A percentile compares a stretch with the other conserved stretches of the same genome.
phyloP scores from a whole-genome alignment of 768 basidiomycete genomes.

The Trametes sanguinea region DNA sequence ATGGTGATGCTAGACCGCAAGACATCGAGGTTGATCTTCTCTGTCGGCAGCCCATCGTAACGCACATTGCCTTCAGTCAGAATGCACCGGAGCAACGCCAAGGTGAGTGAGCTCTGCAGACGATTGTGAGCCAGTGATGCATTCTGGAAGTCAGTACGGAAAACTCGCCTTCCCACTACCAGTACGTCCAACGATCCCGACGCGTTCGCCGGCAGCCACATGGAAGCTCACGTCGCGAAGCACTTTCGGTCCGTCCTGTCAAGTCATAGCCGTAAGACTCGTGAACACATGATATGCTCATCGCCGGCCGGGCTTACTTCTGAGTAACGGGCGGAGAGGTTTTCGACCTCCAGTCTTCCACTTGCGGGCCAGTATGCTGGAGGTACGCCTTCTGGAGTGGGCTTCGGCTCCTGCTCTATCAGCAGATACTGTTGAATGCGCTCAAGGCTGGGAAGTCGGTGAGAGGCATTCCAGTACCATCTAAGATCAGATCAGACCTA shows the following conservation, averaged over 20 bases:
- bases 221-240: slow-evolving; percentile 50
- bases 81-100: slow-evolving; percentile 57
- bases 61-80: slow-evolving; percentile 48
- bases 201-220: slow-evolving; percentile 53
- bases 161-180: slow-evolving; percentile 48
- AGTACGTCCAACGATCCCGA: slow-evolving; percentile 55
- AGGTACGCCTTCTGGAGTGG: slow-evolving; percentile 39
- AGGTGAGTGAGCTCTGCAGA: slow-evolving; percentile 45
- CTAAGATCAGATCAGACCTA: background rate
- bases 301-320: slow-evolving; percentile 5
- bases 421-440: slow-evolving; percentile 54
- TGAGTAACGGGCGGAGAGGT: slow-evolving; percentile 51
- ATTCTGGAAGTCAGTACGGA: background rate
- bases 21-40: slow-evolving; percentile 50
- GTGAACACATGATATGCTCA: slow-evolving; percentile 14
- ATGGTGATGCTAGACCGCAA: slow-evolving; percentile 56
- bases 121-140: slow-evolving; percentile 6
- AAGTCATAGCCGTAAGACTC: no score
- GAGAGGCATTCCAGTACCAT: background rate
- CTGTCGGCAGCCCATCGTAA: slow-evolving; percentile 50
- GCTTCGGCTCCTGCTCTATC: slow-evolving; percentile 53
- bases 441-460: slow-evolving; percentile 39
- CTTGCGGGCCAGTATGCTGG: slow-evolving; percentile 66
- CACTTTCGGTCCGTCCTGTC: slow-evolving; percentile 48
- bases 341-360: slow-evolving; percentile 51